Evolutionary conservation across 768 basidiomycete genomes (phyloP), one percentile per base, ranked within the genome.

Genomic region (Collybia nuda): DNA sequence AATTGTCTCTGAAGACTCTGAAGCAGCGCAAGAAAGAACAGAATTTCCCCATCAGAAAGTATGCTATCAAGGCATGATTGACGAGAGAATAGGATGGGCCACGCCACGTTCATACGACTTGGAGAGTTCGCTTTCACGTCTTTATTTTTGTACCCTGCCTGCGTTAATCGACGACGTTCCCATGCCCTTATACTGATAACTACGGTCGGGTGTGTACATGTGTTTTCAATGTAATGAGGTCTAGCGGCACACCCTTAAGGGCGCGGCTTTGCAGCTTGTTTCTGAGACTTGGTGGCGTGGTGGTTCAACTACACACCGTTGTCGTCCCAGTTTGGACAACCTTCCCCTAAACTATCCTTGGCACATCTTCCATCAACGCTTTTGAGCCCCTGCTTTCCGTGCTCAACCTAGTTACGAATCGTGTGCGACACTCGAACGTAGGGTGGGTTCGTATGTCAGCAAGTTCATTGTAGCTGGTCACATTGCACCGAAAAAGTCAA

Each of bases 11-110:
- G 60, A 92, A 92, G 81, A 98, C 97, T 49, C 78, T 90, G 73
- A 92, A 88, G 77, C 93, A 95, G 72, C 78, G 74, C 73, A 98
- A 98, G 89, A 94, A 90, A 81, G 88, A 93, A 54, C 79, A 80
- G 62, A 94, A 97, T 80, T 97, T 97, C 81, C 93, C 94, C 32
- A 67, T 77, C 67, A 82, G 95, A 71, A 96, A 94, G 77, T 99
- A 88, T 74, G 94, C 95, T 56, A 88, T 98, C 70, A 95, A 91
- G 84, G 93, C 92, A 78, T 87, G 72, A 83, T 69, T 42, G 52
- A 42, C 40, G 29, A 53, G 48, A 39, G 51, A 51, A 51, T 37
- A 43, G 40, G 48, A 46, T 41, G 45, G 51, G 56, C 48, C 28
- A 32, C 43, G 51, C 48, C 49, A 50, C 38, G 47, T 52, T 43